These are phyloP conservation scores for Agaricus subrufescens DNA, from an alignment of 768 basidiomycete species.

Conservation along the genomic window DNA sequence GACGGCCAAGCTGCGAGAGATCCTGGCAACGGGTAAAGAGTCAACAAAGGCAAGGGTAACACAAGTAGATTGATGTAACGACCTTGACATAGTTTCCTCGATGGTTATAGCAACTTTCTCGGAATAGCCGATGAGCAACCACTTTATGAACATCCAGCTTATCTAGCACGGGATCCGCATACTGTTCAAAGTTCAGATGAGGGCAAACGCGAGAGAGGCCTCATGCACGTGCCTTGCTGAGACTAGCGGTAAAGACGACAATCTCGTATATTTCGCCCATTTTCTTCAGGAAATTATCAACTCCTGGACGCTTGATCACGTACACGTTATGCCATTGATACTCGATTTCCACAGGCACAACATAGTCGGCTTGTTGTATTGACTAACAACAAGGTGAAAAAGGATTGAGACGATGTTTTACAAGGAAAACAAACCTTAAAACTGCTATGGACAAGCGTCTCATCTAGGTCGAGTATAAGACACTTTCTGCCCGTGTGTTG, in stretches of 20 bases:
- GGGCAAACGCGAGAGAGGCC: background rate
- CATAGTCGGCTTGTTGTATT: constrained; percentile 92
- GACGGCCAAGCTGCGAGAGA: constrained; percentile 93
- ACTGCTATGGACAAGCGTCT: constrained; percentile 94
- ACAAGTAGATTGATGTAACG: constrained; percentile 11
- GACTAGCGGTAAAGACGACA: constrained; percentile 95
- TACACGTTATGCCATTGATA: constrained; percentile 98
- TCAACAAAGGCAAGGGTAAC: constrained; percentile 1
- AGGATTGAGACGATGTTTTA: background rate
- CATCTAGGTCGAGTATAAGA: constrained; percentile 93
- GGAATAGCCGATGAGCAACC: constrained; percentile 90
- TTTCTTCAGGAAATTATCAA: constrained; percentile 92
- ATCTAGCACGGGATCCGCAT: constrained; percentile 97
- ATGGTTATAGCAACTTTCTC: constrained; percentile 99
- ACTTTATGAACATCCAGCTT: constrained; percentile 92
- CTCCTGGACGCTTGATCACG: constrained; percentile 97
- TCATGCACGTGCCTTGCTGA: constrained; percentile 76
- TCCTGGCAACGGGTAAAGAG: constrained; percentile 52
- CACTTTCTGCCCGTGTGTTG: constrained; percentile 90
- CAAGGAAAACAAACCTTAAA: constrained; percentile 71
- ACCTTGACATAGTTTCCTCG: constrained; percentile 99
- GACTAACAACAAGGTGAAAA: constrained; percentile 47
- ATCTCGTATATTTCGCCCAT: constrained; percentile 99
- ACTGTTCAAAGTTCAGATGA: constrained; percentile 42
- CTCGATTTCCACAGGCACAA: constrained; percentile 98